Evolutionary conservation across 345 rosid species (phyloP), one percentile per base, ranked within the genome.

Genomic region (Salix brachista): DNA sequence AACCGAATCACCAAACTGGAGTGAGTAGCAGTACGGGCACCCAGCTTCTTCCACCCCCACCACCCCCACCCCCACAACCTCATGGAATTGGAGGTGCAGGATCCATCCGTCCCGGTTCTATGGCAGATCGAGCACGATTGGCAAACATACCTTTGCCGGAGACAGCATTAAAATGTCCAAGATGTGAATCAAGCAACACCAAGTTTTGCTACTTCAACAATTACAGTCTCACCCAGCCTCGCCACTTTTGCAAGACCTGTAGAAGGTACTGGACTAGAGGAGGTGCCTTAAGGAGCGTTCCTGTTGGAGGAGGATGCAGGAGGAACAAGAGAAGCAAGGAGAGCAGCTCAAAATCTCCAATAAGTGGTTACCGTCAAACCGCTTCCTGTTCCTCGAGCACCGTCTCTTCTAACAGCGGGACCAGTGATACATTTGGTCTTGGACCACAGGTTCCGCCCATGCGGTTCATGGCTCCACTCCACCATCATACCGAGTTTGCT

Each of bases 191-290:
- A 2, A 87, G 89, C 65, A 95, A 95, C 89, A 95, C 99, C 9
- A 93, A 95, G 80, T 95, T 95, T 79, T 94, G 98, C 80, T 94
- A 94, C 85, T 94, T 91, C 88, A 94, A 94, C 89, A 94, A 94
- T 92, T 94, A 95, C 87, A 91, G 94, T 73, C 96, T 91, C 56
- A 68, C 97, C 8, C 99, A 95, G 91, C 99, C 99, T 67, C 91
- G 99, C 19, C 99, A 95, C 92, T 95, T 93, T 75, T 95, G 99
- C 88, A 95, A 93, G 56, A 90, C 98, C 28, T 95, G 99, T 80
- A 83, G 98, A 72, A 84, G 99, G 86, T 95, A 95, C 91, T 95
- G 99, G 99, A 95, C 99, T 11, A 84, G 93, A 83, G 98, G 98
- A 0, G 98, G 98, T 30, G 93, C 99, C 54, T 84, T 95, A 19